Percentiles rank a stretch among this genome's conserved stretches.
phyloP scores from a whole-genome alignment of 495 filamentous ascomycete genomes.

The Aspergillus steynii region DNA sequence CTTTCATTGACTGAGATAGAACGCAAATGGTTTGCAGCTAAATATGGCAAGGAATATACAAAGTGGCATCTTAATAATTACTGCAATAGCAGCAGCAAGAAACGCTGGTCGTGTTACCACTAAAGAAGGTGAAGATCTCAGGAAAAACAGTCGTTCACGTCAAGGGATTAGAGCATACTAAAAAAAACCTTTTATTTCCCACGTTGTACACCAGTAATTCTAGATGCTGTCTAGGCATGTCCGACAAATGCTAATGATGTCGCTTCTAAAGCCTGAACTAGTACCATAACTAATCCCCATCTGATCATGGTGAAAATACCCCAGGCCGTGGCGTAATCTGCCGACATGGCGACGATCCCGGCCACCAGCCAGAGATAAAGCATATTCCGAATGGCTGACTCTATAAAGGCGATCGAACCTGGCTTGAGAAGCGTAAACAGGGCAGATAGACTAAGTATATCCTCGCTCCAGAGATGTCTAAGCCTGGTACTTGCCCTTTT shows the following conservation, averaged over 20 bases:
- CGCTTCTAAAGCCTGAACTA: constrained; percentile 66
- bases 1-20: constrained; percentile 55
- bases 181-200: constrained; percentile 36
- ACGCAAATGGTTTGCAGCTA: constrained; percentile 60
- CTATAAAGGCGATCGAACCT: constrained; percentile 57
- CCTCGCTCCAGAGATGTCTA: constrained; percentile 1
- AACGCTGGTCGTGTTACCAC: constrained; percentile 57
- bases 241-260: constrained; percentile 66
- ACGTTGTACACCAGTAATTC: constrained; percentile 30
- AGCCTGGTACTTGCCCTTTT: neutral
- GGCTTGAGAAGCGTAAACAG: constrained; percentile 56
- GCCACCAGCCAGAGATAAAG: constrained; percentile 74
- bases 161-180: constrained; percentile 20
- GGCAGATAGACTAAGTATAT: constrained; percentile 36
- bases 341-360: constrained; percentile 60
- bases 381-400: constrained; percentile 67
- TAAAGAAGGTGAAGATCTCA: constrained; percentile 8
- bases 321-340: constrained; percentile 71
- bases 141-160: neutral
- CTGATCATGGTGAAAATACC: constrained; percentile 74
- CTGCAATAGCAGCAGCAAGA: constrained; percentile 48
- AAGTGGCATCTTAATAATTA: constrained; percentile 60
- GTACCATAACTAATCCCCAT: constrained; percentile 80
- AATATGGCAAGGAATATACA: constrained; percentile 62
- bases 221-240: constrained; percentile 63